These are phyloP conservation scores for Yamadazyma buinensis DNA, from an alignment of 1,139 yeast species.

Conservation along the genomic window DNA sequence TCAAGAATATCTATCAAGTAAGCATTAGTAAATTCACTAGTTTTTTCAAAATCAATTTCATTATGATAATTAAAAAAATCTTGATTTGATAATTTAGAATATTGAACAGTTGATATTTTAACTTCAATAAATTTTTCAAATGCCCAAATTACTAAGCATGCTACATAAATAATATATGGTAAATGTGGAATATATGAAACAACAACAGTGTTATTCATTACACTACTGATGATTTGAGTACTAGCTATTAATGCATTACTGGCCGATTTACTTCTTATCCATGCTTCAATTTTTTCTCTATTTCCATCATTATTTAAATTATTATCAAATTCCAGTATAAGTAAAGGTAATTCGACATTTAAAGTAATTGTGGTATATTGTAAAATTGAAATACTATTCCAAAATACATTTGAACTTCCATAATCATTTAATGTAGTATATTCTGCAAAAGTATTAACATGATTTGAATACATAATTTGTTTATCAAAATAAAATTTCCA, in stretches of 20 bases:
- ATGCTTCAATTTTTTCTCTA: slow-evolving; percentile 4
- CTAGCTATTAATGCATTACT: slow-evolving; percentile 18
- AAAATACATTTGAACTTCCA: slow-evolving; percentile 18
- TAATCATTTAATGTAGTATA: slow-evolving; percentile 14
- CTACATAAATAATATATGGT: slow-evolving; percentile 15
- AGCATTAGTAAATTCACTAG: not conserved
- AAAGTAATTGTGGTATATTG: slow-evolving; percentile 14
- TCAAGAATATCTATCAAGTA: not conserved
- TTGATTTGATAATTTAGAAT: not conserved
- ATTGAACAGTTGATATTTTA: not conserved
- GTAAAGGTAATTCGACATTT: slow-evolving; percentile 5
- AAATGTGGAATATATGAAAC: slow-evolving; percentile 17
- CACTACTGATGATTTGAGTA: slow-evolving; percentile 15
- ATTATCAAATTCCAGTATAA: not conserved
- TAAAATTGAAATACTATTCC: slow-evolving; percentile 19
- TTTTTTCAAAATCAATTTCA: not conserved
- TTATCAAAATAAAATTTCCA: slow-evolving; percentile 38
- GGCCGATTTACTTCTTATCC: slow-evolving; percentile 20
- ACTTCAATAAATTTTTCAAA: slow-evolving; percentile 9
- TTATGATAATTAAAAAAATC: not conserved
- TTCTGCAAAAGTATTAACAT: not conserved
- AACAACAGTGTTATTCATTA: slow-evolving; percentile 13
- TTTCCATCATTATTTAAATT: not conserved
- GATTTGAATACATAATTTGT: slow-evolving; percentile 17
- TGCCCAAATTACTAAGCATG: slow-evolving; percentile 18